These are phyloP conservation scores for Endoconidiophora polonica DNA, from an alignment of 2,329 filamentous ascomycete species.

Conservation along the genomic window DNA sequence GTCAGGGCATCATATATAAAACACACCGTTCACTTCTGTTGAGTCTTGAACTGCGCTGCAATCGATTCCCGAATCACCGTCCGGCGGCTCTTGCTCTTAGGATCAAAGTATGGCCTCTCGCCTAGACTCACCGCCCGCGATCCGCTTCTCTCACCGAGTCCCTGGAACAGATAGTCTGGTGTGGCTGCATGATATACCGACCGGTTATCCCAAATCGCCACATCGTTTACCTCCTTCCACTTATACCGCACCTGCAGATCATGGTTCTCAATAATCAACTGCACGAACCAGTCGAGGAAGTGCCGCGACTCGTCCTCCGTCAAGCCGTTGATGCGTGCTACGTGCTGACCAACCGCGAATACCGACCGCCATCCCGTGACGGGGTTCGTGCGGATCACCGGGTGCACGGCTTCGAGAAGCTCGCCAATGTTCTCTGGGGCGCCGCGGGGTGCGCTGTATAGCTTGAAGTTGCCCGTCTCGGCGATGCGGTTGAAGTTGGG, in stretches of 20 bases:
- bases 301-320: constrained; percentile 29
- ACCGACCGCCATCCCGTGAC: constrained; percentile 41
- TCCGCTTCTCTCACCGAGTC: constrained; percentile 30
- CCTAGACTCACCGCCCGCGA: constrained; percentile 35
- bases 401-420: constrained; percentile 32
- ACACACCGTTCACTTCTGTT: background rate
- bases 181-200: constrained; percentile 39
- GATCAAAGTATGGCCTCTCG: constrained; percentile 37
- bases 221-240: constrained; percentile 25
- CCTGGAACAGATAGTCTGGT: constrained; percentile 30
- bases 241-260: constrained; percentile 34
- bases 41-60: background rate
- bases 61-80: constrained; percentile 12
- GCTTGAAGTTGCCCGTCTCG: constrained; percentile 25
- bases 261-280: constrained; percentile 36
- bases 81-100: constrained; percentile 20
- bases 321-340: constrained; percentile 33
- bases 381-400: constrained; percentile 39
- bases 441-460: constrained; percentile 31
- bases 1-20: background rate
- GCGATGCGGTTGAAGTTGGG: constrained; percentile 34
- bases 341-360: constrained; percentile 35
- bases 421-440: constrained; percentile 33
- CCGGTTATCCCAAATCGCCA: constrained; percentile 42
- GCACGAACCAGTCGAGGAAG: constrained; percentile 35